A percentile compares a stretch with the other conserved stretches of the same genome.
These are phyloP conservation scores for Madurella mycetomatis DNA, from an alignment of 2,329 filamentous ascomycete species.

Conservation along the genomic window DNA sequence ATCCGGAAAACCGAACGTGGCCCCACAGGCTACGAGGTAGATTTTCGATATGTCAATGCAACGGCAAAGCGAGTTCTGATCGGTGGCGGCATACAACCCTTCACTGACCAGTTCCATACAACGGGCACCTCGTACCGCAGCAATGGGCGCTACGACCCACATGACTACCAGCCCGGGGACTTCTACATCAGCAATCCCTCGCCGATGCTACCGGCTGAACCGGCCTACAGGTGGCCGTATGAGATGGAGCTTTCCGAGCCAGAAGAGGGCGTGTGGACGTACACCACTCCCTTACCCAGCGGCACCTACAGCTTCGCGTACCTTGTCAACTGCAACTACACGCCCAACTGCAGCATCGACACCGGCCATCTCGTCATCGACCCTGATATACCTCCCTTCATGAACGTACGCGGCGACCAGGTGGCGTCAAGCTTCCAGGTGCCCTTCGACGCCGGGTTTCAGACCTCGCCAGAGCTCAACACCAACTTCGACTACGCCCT, in stretches of 20 bases:
- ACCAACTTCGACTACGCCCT: conserved; percentile 26
- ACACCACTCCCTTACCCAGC: conserved; percentile 27
- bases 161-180: conserved; percentile 29
- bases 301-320: conserved; percentile 30
- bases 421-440: conserved; percentile 29
- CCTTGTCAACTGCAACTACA: conserved; percentile 28
- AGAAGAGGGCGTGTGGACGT: conserved; percentile 25
- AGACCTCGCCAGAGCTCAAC: conserved; percentile 22
- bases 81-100: conserved; percentile 26
- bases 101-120: conserved; percentile 30
- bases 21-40: conserved; percentile 29
- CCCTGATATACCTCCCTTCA: conserved; percentile 28
- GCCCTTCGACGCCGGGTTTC: conserved; percentile 27
- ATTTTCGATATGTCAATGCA: conserved; percentile 26
- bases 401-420: conserved; percentile 28
- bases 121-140: conserved; percentile 17
- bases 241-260: conserved; percentile 22
- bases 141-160: conserved; percentile 26
- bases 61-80: conserved; percentile 26
- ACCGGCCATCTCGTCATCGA: conserved; percentile 30
- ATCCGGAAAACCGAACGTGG: conserved; percentile 26
- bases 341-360: conserved; percentile 26
- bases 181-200: conserved; percentile 24
- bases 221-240: conserved; percentile 30
- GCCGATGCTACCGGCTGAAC: conserved; percentile 17